Evolutionary conservation across 345 rosid species (phyloP), one percentile per base, ranked within the genome.

Genomic region (Eucalyptus albens): DNA sequence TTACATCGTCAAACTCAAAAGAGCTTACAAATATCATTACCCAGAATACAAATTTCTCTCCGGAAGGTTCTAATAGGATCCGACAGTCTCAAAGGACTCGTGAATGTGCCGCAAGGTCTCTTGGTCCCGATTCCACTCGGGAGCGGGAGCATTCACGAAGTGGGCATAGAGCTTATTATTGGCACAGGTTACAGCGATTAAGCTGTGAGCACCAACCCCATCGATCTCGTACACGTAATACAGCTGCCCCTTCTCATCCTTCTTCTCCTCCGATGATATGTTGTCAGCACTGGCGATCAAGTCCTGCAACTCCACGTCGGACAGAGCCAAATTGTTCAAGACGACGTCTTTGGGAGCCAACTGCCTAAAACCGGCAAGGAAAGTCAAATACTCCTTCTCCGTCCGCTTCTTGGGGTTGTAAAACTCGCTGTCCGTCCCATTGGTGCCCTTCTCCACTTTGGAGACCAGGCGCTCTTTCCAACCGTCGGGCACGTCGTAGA

Each of bases 401-500:
- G 95, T 91, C 90, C 85, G 94, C 94, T 97, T 97, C 91, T 95
- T 97, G 3, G 98, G 99, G 90, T 96, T 97, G 89, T 94, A 97
- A 91, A 96, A 96, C 90, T 97, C 99, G 91, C 98, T 96, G 92
- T 97, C 97, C 3, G 98, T 97, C 47, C 98, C 97, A 90, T 97
- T 96, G 14, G 99, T 96, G 33, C 99, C 99, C 91, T 97, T 97
- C 93, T 97, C 98, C 14, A 97, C 96, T 86, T 97, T 97, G n/a
- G 99, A 95, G 80, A 97, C 99, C 55, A 94, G 90, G 29, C 98
- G 92, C 89, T 97, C 99, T 90, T 96, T 97, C 99, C 99, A 97
- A 4, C 99, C 99, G 6, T 96, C 96, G 2, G 98, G 99, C 59
- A 97, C 99, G 51, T 95, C 99, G 92, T 96, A 96, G 44, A 96